A percentile compares a stretch with the other conserved stretches of the same genome.
These are phyloP conservation scores for Otatea glauca DNA, from an alignment of 176 grass and related monocot genomes.

Conservation along the genomic window DNA sequence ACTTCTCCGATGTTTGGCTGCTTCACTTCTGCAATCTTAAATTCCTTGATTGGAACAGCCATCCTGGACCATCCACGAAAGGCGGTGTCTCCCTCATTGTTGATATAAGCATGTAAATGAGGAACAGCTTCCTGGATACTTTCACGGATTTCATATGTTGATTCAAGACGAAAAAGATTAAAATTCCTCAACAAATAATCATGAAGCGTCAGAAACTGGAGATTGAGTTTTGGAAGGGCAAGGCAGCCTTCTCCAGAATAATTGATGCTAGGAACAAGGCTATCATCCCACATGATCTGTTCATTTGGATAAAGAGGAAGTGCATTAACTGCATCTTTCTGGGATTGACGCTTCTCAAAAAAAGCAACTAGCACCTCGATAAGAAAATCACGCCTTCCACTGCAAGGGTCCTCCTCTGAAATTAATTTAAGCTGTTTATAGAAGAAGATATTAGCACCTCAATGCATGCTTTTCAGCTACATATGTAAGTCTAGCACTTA, in stretches of 20 bases:
- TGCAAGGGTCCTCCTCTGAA: conserved; percentile 76
- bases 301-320: conserved; percentile 97
- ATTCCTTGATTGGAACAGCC: conserved; percentile 90
- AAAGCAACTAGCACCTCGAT: conserved; percentile 89
- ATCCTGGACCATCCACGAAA: conserved; percentile 99
- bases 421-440: conserved; percentile 93
- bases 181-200: conserved; percentile 98
- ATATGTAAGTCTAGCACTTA: conserved; percentile 6
- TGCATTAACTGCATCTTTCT: conserved; percentile 98
- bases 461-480: conserved; percentile 22
- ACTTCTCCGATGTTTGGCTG: conserved; percentile 97
- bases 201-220: conserved; percentile 96
- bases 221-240: conserved; percentile 96
- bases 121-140: conserved; percentile 97
- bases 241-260: conserved; percentile 99
- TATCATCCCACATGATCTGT: conserved; percentile 99
- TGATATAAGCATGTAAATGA: conserved; percentile 93
- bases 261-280: conserved; percentile 98
- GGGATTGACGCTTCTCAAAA: conserved; percentile 94
- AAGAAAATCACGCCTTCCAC: conserved; percentile 84
- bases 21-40: conserved; percentile 88
- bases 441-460: conserved; percentile 51
- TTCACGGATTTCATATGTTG: conserved; percentile 99
- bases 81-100: conserved; percentile 91
- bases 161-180: conserved; percentile 98